Conservation (phyloP, 164 flowering plant genomes). For the Magnolia officinalis region DNA sequence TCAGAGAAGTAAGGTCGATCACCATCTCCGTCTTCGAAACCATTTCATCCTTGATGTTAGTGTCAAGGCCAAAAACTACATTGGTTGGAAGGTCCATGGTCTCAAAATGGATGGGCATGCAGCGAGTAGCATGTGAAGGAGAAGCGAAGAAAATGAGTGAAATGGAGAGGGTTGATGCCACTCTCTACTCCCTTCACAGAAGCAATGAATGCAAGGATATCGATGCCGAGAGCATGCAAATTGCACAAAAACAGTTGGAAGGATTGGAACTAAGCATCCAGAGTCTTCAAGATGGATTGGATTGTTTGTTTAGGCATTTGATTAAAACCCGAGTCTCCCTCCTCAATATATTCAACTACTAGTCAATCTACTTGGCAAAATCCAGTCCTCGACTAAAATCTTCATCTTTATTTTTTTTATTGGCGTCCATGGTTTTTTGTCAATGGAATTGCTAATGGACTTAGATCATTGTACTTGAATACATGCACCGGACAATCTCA, state of each 20-base stretch:
- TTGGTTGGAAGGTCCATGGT: constrained; percentile 25
- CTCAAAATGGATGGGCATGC: constrained; percentile 15
- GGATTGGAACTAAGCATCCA: constrained; percentile 42
- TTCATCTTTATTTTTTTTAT: too few relatives aligned
- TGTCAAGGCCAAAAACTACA: constrained; percentile 24
- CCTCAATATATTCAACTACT: constrained; percentile 18
- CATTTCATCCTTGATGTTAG: constrained; percentile 26
- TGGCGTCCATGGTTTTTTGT: not conserved
- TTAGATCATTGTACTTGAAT: not conserved
- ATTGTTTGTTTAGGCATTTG: constrained; percentile 44
- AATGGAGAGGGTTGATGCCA: constrained; percentile 34
- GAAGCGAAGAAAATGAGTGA: constrained; percentile 22
- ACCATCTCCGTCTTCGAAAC: constrained; percentile 30
- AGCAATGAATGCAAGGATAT: constrained; percentile 11
- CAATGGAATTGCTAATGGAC: not conserved
- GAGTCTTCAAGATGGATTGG: constrained; percentile 44
- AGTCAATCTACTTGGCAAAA: not conserved
- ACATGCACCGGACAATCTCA: not conserved
- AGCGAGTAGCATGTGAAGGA: constrained; percentile 12
- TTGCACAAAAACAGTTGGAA: constrained; percentile 41
- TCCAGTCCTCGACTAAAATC: not conserved
- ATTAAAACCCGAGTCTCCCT: constrained; percentile 58
- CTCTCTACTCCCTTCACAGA: constrained; percentile 12
- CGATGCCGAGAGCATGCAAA: constrained; percentile 21
- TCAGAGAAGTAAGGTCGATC: constrained; percentile 32